A percentile compares a stretch with the other conserved stretches of the same genome.
Conservation (phyloP, 768 basidiomycete species). For the Mycena leptocephala region DNA sequence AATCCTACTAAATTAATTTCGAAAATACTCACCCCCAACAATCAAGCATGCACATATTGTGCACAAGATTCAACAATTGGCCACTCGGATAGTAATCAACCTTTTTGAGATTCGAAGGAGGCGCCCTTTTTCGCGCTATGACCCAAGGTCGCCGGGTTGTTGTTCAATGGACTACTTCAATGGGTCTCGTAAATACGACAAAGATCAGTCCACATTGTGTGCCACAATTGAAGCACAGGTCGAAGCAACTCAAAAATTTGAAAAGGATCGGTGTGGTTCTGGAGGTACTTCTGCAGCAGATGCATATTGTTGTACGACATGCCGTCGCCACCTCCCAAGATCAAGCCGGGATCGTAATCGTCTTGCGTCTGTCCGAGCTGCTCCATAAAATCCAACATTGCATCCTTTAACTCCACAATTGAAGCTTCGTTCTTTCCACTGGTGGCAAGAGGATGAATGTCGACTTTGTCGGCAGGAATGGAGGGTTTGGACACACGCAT, state of each 20-base stretch:
- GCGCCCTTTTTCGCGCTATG: conserved; percentile 36
- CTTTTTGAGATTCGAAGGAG: conserved; percentile 42
- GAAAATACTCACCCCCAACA: no score
- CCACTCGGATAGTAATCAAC: conserved; percentile 43
- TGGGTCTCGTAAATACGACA: conserved; percentile 38
- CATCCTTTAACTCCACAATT: conserved; percentile 48
- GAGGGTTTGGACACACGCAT: conserved; percentile 6
- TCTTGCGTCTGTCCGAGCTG: conserved; percentile 33
- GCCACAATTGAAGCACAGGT: conserved; percentile 50
- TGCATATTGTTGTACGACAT: conserved; percentile 49
- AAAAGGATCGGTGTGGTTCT: conserved; percentile 35
- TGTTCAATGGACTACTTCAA: conserved; percentile 36
- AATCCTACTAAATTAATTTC: no score
- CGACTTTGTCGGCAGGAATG: no score
- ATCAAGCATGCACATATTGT: no score
- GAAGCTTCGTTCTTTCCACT: conserved; percentile 46
- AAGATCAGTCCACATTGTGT: conserved; percentile 52
- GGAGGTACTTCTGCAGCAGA: conserved; percentile 23
- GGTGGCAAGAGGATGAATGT: conserved; percentile 24
- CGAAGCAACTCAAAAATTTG: conserved; percentile 38
- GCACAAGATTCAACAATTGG: conserved; percentile 36
- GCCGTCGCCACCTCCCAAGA: conserved; percentile 53
- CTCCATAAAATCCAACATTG: conserved; percentile 49
- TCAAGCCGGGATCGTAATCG: conserved; percentile 3
- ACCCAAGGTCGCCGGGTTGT: conserved; percentile 39